phyloP scores from a whole-genome alignment of 2,329 filamentous ascomycete species.

The Cercospora sp. region DNA sequence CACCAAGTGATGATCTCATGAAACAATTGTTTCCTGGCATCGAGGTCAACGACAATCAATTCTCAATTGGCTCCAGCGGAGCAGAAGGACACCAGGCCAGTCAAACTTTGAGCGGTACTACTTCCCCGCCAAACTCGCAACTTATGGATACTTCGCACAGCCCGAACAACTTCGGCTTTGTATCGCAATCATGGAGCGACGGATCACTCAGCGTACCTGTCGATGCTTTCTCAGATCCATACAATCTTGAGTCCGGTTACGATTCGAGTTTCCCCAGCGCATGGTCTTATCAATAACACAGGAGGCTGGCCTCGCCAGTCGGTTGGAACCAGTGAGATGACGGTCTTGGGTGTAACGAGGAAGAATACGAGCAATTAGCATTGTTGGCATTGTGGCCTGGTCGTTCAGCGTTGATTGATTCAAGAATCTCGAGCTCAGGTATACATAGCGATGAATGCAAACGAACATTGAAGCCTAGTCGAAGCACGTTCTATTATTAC shows the following conservation, averaged over 20 bases:
- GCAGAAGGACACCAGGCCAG: conserved; percentile 4
- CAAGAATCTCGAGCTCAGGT: background rate
- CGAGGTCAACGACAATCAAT: conserved; percentile 29
- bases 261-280: conserved; percentile 28
- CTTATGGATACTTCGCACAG: background rate
- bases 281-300: conserved; percentile 35
- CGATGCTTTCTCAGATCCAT: conserved; percentile 34
- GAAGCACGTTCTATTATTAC: background rate
- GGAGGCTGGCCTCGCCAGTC: conserved; percentile 19
- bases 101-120: conserved; percentile 15
- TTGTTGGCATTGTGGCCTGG: conserved; percentile 11
- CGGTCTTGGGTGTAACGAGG: background rate
- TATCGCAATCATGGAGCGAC: conserved; percentile 37
- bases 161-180: conserved; percentile 24
- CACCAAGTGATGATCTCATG: conserved; percentile 36
- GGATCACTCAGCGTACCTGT: conserved; percentile 36
- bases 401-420: conserved; percentile 3
- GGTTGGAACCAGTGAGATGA: background rate
- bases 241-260: conserved; percentile 35
- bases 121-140: background rate
- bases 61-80: conserved; percentile 18
- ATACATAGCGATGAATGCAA: conserved; percentile 8
- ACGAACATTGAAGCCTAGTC: background rate
- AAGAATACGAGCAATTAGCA: background rate
- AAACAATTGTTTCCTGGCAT: conserved; percentile 38